These are phyloP conservation scores for Vicia faba DNA, from an alignment of 306 rosid genomes.

Conservation along the genomic window DNA sequence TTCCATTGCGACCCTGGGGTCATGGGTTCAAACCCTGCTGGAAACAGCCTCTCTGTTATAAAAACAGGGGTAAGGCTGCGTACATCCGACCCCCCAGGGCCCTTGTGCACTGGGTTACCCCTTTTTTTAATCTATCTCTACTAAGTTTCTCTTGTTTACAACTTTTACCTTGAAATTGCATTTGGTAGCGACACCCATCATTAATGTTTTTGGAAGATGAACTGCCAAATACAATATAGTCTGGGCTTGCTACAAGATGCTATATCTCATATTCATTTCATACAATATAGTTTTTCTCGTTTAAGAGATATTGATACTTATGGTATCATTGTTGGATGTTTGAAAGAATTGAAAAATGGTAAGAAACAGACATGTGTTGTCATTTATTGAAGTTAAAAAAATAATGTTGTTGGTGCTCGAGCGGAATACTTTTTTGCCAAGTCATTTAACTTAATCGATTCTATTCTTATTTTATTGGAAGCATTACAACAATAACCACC, in stretches of 20 bases:
- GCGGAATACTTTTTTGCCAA: neutral
- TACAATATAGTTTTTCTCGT: neutral
- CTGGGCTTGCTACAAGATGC: conserved; percentile 18
- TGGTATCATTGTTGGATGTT: conserved; percentile 21
- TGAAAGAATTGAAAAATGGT: neutral
- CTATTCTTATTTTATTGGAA: conserved; percentile 1
- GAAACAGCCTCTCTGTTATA: no score
- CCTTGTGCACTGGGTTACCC: no score
- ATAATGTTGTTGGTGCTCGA: neutral
- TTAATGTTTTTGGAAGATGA: conserved; percentile 29
- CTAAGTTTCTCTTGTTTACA: neutral
- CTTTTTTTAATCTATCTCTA: conserved; percentile 17
- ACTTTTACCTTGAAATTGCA: conserved; percentile 22
- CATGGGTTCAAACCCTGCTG: no score
- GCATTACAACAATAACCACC: no score
- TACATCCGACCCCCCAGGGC: no score
- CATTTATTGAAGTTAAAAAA: conserved; percentile 10
- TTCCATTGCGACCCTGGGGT: no score
- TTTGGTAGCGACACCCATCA: conserved; percentile 5
- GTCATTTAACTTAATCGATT: conserved; percentile 17
- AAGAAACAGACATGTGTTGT: conserved; percentile 1
- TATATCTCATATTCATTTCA: conserved; percentile 17
- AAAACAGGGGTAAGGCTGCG: no score
- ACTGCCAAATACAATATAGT: conserved; percentile 18
- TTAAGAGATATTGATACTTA: conserved; percentile 31